phyloP scores from a whole-genome alignment of 2,329 filamentous ascomycete species.

The Colletotrichum chrysophilum region DNA sequence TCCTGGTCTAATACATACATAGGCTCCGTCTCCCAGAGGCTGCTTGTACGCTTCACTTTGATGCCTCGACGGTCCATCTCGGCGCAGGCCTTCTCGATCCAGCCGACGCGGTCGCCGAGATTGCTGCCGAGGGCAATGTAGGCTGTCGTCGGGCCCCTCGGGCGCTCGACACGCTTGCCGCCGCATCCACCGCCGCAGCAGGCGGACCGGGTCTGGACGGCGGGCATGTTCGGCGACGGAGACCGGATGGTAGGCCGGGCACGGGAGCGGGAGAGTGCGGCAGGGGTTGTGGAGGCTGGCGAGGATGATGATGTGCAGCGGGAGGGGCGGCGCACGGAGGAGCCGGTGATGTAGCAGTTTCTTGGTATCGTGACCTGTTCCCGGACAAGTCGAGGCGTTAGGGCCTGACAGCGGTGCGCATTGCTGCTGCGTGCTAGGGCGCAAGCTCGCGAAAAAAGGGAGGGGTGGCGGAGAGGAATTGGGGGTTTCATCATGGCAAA shows the following conservation, averaged over 20 bases:
- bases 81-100: conserved; percentile 84
- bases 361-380: conserved; percentile 6
- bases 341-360: conserved; percentile 1
- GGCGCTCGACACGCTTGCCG: conserved; percentile 25
- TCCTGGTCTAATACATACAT: conserved; percentile 96
- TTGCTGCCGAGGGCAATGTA: conserved; percentile 95
- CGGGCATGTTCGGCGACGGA: conserved; percentile 8
- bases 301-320: not conserved
- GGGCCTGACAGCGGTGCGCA: not conserved
- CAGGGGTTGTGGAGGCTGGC: not conserved
- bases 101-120: conserved; percentile 80
- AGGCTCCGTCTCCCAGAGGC: conserved; percentile 90
- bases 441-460: conserved; percentile 9
- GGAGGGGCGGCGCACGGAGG: not conserved
- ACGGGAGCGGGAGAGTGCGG: not conserved
- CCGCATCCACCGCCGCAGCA: conserved; percentile 28
- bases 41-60: conserved; percentile 79
- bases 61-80: conserved; percentile 79
- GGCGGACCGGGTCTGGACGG: conserved; percentile 27
- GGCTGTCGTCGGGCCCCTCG: conserved; percentile 51
- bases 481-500: conserved; percentile 17
- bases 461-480: conserved; percentile 1
- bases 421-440: conserved; percentile 10
- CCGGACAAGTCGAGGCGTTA: conserved; percentile 14
- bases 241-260: not conserved